phyloP scores from a whole-genome alignment of 257 asterid species.

The Solanum tarijense region DNA sequence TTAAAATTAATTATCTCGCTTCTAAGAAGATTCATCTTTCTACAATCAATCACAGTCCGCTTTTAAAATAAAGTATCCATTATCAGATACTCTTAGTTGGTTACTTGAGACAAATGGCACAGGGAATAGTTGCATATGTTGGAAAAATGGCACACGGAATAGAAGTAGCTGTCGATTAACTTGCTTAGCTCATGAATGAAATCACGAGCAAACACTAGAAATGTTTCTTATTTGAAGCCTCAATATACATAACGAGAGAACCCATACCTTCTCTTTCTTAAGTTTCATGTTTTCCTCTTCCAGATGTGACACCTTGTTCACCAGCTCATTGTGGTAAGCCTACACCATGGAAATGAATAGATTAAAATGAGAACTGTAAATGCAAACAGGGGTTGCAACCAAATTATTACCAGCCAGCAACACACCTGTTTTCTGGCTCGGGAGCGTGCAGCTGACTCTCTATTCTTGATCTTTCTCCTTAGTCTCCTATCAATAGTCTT shows the following conservation, averaged over 20 bases:
- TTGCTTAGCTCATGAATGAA: background rate
- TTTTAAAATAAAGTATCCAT: background rate
- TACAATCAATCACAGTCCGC: background rate
- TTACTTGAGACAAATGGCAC: background rate
- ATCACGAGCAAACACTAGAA: background rate
- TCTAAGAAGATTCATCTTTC: background rate
- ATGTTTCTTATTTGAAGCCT: background rate
- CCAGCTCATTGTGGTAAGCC: constrained; percentile 91
- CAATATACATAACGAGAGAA: background rate
- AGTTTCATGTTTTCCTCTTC: constrained; percentile 74
- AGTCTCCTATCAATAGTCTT: constrained; percentile 70
- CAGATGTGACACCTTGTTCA: constrained; percentile 65
- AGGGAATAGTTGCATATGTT: background rate
- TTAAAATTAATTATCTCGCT: background rate
- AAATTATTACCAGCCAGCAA: constrained; percentile 1
- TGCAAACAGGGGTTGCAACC: background rate
- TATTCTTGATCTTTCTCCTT: constrained; percentile 69
- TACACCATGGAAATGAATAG: constrained; percentile 6
- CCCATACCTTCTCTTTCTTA: constrained; percentile 54
- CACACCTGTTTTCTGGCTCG: constrained; percentile 88
- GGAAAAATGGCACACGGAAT: background rate
- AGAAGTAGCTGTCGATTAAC: background rate
- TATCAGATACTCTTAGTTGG: background rate
- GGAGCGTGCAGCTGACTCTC: constrained; percentile 96
- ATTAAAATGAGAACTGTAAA: background rate